These are phyloP conservation scores for Claviceps lovelessii DNA, from an alignment of 2,329 filamentous ascomycete genomes.

Conservation along the genomic window DNA sequence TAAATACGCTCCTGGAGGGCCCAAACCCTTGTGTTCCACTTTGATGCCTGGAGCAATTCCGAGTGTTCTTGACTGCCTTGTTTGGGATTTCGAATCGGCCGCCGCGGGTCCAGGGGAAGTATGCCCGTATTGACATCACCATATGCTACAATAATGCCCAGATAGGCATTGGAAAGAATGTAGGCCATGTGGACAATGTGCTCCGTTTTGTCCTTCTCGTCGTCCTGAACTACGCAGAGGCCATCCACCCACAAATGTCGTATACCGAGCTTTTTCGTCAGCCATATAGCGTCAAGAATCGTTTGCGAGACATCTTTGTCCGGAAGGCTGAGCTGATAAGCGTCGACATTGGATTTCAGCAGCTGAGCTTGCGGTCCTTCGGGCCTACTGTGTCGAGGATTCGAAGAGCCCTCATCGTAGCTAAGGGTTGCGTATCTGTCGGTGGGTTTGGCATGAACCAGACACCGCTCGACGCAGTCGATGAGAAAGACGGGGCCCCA, in stretches of 20 bases:
- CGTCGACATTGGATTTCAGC: conserved; percentile 22
- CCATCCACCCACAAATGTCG: conserved; percentile 33
- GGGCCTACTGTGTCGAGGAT: conserved; percentile 13
- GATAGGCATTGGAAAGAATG: conserved; percentile 29
- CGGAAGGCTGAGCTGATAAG: conserved; percentile 20
- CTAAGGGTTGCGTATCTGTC: conserved; percentile 31
- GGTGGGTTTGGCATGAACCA: conserved; percentile 23
- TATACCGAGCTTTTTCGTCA: conserved; percentile 28
- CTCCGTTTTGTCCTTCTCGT: conserved; percentile 23
- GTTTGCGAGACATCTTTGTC: conserved; percentile 26
- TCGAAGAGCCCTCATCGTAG: conserved; percentile 27
- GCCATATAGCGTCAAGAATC: conserved; percentile 30
- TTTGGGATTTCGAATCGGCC: conserved; percentile 13
- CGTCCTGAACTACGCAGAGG: conserved; percentile 31
- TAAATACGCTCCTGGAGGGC: conserved; percentile 30
- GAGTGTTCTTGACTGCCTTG: conserved; percentile 19
- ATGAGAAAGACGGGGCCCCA: conserved; percentile 28
- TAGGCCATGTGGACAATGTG: conserved; percentile 30
- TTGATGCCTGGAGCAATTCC: conserved; percentile 24
- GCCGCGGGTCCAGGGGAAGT: conserved; percentile 21
- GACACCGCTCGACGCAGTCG: conserved; percentile 24
- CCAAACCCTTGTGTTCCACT: conserved; percentile 28
- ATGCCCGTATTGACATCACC: conserved; percentile 26
- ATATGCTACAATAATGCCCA: conserved; percentile 30
- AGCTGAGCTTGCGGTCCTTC: conserved; percentile 17